phyloP scores from a whole-genome alignment of 2,329 filamentous ascomycete species.

The Penicillium sp. region DNA sequence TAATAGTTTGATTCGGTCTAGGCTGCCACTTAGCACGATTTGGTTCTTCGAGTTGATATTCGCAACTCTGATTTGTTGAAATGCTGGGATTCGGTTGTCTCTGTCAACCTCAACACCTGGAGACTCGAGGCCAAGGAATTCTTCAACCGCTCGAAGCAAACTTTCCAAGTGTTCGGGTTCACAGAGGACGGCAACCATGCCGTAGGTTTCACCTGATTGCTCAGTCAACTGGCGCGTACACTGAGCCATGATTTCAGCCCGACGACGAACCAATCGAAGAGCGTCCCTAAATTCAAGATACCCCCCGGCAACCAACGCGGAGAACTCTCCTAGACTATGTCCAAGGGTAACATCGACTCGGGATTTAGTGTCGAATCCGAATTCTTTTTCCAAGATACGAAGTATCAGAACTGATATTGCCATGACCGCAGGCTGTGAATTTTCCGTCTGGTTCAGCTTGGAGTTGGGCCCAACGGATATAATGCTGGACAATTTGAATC shows the following conservation, averaged over 20 bases:
- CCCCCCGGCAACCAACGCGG: conserved; percentile 80
- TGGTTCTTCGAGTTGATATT: conserved; percentile 97
- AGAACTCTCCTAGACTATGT: conserved; percentile 90
- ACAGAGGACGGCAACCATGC: conserved; percentile 91
- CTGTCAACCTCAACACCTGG: conserved; percentile 63
- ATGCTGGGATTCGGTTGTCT: conserved; percentile 66
- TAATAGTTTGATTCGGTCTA: conserved; percentile 76
- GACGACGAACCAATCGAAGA: conserved; percentile 69
- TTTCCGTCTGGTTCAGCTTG: conserved; percentile 74
- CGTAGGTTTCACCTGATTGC: conserved; percentile 75
- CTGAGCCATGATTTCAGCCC: conserved; percentile 79
- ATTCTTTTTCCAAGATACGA: conserved; percentile 80
- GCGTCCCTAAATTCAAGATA: conserved; percentile 77
- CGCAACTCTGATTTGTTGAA: conserved; percentile 84
- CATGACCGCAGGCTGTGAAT: conserved; percentile 95
- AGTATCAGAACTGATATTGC: conserved; percentile 88
- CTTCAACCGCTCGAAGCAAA: conserved; percentile 71
- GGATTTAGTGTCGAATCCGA: conserved; percentile 68
- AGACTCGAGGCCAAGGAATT: conserved; percentile 70
- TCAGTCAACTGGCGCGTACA: conserved; percentile 67
- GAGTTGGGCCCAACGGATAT: conserved; percentile 79
- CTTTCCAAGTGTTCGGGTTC: conserved; percentile 71
- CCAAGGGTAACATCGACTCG: conserved; percentile 80
- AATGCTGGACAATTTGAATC: conserved; percentile 70
- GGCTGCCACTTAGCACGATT: conserved; percentile 86